These are phyloP conservation scores for Exophiala sp. DNA, from an alignment of 2,329 filamentous ascomycete species.

Conservation along the genomic window DNA sequence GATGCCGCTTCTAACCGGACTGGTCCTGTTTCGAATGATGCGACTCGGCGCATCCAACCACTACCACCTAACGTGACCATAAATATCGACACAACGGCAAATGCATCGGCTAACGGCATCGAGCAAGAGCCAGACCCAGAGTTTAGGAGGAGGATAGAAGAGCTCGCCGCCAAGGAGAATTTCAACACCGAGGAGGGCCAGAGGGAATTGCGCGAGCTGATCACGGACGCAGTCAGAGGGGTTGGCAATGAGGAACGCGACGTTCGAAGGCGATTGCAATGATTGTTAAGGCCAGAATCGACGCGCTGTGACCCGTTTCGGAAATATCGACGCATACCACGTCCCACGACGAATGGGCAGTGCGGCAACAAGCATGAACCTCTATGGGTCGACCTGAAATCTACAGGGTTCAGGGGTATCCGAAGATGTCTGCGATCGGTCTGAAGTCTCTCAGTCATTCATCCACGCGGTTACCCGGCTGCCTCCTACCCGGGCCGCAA, in stretches of 20 bases:
- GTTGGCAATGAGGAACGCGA: slow-evolving; percentile 62
- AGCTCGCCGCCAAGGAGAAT: slow-evolving; percentile 77
- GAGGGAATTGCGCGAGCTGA: slow-evolving; percentile 69
- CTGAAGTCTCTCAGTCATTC: slow-evolving; percentile 55
- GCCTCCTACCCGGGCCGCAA: slow-evolving; percentile 82
- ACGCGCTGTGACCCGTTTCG: no score
- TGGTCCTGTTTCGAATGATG: slow-evolving; percentile 29
- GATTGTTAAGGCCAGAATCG: slow-evolving; percentile 29
- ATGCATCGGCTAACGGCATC: slow-evolving; percentile 49
- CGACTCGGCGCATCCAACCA: slow-evolving; percentile 52
- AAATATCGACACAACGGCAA: slow-evolving; percentile 66
- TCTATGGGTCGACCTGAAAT: neutral
- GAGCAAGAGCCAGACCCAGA: slow-evolving; percentile 64
- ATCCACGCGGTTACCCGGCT: slow-evolving; percentile 85
- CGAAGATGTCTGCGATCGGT: neutral
- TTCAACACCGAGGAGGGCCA: slow-evolving; percentile 80
- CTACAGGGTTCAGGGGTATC: neutral
- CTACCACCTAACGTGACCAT: slow-evolving; percentile 74
- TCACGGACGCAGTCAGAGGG: slow-evolving; percentile 74
- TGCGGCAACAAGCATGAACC: neutral
- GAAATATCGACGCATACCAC: no score
- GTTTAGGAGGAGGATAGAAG: slow-evolving; percentile 81
- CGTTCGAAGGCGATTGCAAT: slow-evolving; percentile 61
- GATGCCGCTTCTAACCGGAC: slow-evolving; percentile 25
- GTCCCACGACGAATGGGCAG: neutral